Base-by-base conservation (phyloP, 352 stramenopile genomes). In the Phytopythium kandeliae region DNA sequence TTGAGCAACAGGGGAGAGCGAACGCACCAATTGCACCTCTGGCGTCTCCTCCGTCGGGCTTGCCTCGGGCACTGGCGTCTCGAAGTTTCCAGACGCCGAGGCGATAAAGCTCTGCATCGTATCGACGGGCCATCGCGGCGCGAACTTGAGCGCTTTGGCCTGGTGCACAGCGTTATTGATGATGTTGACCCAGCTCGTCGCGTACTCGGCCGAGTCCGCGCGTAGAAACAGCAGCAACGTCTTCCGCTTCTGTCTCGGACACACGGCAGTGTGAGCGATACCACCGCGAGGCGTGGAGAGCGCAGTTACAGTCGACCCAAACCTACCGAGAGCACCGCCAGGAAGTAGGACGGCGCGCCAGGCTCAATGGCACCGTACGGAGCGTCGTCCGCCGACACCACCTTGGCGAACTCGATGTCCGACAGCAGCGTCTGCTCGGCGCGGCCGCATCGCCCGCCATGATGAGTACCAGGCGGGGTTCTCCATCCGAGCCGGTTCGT, bases 131-230 rank as follows among this genome's bases (percentile, higher is more conserved):
- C 83, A 94, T 43, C 65, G 66, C 30, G 71, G 69, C 13, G 74
- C 58, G 54, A 87, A 94, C 34, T 81, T 63, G 6, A 89, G 60
- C 0, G 62, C 64, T 51, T 89, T 89, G 10, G 74, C 77, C 12
- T 80, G 85, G 49, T 88, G 71, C 30, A 91, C 69, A 13, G 80
- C 80, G 26, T 85, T 84, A 43, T 89, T 90, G 43, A 94, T 75
- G 46, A 85, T 74, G 42, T 77, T 87, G 26, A 91, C 83, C 83
- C 83, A 94, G 19, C 59, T 69, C 21, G 54, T 81, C 8, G 80
- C 83, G 35, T 86, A 71, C 21, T 87, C 80, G 40, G 85, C 48
- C 35, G 76, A 83, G 24, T 92, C 83, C 13, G 82, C 81, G 33
- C 83, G 81, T 40, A 94, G 50, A 55, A 94, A 92, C 61, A 91